A percentile compares a stretch with the other conserved stretches of the same genome.
Conservation (phyloP, 768 basidiomycete species). For the Collybia mongolica region DNA sequence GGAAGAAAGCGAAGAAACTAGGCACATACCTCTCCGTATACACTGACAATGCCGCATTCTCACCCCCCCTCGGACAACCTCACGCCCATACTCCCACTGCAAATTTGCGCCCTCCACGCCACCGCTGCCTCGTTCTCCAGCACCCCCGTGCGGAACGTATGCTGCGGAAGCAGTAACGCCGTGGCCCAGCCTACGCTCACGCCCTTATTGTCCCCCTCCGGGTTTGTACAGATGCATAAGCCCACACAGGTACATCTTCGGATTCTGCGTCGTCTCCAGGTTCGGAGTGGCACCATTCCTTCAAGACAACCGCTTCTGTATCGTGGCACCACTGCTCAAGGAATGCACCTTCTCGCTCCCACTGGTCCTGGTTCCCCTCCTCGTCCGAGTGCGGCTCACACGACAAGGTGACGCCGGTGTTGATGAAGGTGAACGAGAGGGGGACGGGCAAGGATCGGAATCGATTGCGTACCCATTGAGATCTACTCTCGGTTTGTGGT, state of each 20-base stretch:
- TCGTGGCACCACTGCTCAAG: too few relatives aligned
- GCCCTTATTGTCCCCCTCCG: neutral
- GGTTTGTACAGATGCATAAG: too few relatives aligned
- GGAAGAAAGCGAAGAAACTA: too few relatives aligned
- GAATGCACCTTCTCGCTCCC: neutral
- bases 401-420: neutral
- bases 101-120: too few relatives aligned
- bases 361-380: neutral
- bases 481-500: conserved; percentile 14
- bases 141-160: too few relatives aligned
- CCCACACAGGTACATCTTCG: too few relatives aligned
- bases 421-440: neutral
- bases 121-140: too few relatives aligned
- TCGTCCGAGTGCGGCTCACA: neutral
- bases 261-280: neutral
- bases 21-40: neutral
- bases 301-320: too few relatives aligned
- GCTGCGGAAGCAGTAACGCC: neutral
- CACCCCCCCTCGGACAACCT: neutral
- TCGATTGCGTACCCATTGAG: conserved; percentile 38
- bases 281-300: neutral
- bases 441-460: conserved; percentile 18
- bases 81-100: too few relatives aligned
- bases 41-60: neutral
- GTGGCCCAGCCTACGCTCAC: conserved; percentile 2